Evolutionary conservation across 495 filamentous ascomycete genomes (phyloP).

Genomic region (Niebla homalea): DNA sequence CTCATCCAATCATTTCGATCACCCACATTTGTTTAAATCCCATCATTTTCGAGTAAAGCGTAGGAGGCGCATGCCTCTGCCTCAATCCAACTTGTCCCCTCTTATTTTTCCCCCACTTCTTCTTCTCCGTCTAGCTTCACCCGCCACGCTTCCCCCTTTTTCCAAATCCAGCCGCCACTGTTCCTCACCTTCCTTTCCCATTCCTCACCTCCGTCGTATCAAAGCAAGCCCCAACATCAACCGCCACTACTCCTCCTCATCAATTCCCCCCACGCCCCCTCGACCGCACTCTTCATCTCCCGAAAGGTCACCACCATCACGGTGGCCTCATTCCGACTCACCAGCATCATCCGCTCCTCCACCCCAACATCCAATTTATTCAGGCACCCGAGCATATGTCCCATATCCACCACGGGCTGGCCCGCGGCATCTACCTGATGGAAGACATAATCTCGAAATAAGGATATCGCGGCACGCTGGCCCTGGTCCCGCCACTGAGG

Average conservation of each 20-base stretch:
- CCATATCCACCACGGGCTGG: conserved; percentile 67
- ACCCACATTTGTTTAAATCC: too few relatives aligned
- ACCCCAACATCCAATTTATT: conserved; percentile 86
- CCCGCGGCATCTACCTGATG: conserved; percentile 81
- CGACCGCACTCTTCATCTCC: conserved; percentile 69
- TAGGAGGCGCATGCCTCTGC: too few relatives aligned
- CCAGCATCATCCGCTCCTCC: conserved; percentile 72
- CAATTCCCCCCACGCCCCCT: conserved; percentile 69
- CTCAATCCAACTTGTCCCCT: too few relatives aligned
- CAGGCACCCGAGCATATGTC: conserved; percentile 67
- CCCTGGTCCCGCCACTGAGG: conserved; percentile 76
- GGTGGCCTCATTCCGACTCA: conserved; percentile 80
- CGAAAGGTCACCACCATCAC: conserved; percentile 75
- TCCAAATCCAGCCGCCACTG: too few relatives aligned
- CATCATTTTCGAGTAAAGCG: too few relatives aligned
- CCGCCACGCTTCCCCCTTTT: too few relatives aligned
- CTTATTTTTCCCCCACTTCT: too few relatives aligned
- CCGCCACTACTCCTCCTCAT: conserved; percentile 23
- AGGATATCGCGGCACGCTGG: conserved; percentile 77
- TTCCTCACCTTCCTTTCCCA: too few relatives aligned
- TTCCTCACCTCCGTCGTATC: too few relatives aligned
- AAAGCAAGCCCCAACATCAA: not conserved
- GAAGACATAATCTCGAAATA: conserved; percentile 95
- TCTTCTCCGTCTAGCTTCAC: too few relatives aligned
- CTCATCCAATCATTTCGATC: too few relatives aligned